These are phyloP conservation scores for Marchantia polymorpha DNA, from an alignment of 225 moss, liverwort and hornwort species.

Conservation along the genomic window DNA sequence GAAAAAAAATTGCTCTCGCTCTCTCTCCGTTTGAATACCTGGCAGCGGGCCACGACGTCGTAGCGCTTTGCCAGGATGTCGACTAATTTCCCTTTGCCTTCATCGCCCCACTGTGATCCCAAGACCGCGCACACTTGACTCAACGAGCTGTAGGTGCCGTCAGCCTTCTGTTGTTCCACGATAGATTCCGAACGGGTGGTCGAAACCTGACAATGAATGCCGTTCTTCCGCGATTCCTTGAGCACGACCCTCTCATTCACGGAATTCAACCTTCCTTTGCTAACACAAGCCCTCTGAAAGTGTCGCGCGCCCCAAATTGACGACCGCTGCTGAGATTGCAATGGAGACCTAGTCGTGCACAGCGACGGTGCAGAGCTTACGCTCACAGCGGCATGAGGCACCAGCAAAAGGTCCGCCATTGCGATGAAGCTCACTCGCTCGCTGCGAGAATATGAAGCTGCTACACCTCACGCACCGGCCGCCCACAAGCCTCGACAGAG, in stretches of 20 bases:
- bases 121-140: slow-evolving; percentile 93
- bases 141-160: slow-evolving; percentile 58
- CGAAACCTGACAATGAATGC: slow-evolving; percentile 33
- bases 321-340: slow-evolving; percentile 10
- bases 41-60: slow-evolving; percentile 90
- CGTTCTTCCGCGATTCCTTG: background rate
- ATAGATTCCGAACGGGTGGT: slow-evolving; percentile 26
- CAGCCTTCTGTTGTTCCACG: slow-evolving; percentile 26
- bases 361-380: background rate
- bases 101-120: slow-evolving; percentile 97
- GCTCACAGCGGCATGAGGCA: background rate
- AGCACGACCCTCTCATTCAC: background rate
- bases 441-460: background rate
- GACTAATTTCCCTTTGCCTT: slow-evolving; percentile 95
- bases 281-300: background rate
- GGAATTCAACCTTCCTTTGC: background rate
- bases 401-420: slow-evolving; percentile 17
- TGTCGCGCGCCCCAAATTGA: slow-evolving; percentile 11
- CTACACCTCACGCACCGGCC: background rate
- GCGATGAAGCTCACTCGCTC: background rate
- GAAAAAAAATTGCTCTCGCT: background rate
- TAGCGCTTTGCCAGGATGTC: slow-evolving; percentile 89
- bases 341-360: background rate
- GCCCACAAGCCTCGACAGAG: background rate
- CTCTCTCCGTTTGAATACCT: slow-evolving; percentile 43